phyloP scores from a whole-genome alignment of 257 asterid species.

The Scutellaria baicalensis region DNA sequence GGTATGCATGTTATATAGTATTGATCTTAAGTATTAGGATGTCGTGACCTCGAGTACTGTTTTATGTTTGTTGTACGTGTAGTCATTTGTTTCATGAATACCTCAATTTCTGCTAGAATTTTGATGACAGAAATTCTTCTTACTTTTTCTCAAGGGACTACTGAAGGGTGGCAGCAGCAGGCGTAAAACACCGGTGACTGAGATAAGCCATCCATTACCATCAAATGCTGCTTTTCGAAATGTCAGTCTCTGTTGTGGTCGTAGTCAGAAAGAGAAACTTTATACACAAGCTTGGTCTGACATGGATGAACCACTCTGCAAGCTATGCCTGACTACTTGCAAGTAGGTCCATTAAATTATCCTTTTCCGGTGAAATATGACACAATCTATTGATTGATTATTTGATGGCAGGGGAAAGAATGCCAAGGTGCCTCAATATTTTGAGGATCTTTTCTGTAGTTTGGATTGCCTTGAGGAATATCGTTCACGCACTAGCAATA shows the following conservation, averaged over 20 bases:
- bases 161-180: conserved; percentile 77
- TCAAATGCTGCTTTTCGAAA: conserved; percentile 65
- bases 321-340: conserved; percentile 89
- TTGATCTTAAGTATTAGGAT: background rate
- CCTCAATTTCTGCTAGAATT: background rate
- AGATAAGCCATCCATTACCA: conserved; percentile 75
- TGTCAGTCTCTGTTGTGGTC: conserved; percentile 42
- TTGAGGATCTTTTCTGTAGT: conserved; percentile 90
- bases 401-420: conserved; percentile 53
- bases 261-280: conserved; percentile 50
- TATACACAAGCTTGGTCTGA: conserved; percentile 87
- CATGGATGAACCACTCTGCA: conserved; percentile 90
- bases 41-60: background rate
- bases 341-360: conserved; percentile 38
- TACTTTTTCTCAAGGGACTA: conserved; percentile 54
- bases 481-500: conserved; percentile 63
- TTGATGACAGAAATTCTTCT: conserved; percentile 5
- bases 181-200: conserved; percentile 63
- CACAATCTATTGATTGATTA: background rate
- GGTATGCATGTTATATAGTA: conserved; percentile 37
- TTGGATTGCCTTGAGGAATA: conserved; percentile 81
- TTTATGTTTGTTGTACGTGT: background rate
- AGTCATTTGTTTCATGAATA: background rate
- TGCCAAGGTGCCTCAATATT: conserved; percentile 68
- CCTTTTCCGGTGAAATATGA: background rate